These are phyloP conservation scores for Penicillium flavigenum DNA, from an alignment of 495 filamentous ascomycete species.

Conservation along the genomic window DNA sequence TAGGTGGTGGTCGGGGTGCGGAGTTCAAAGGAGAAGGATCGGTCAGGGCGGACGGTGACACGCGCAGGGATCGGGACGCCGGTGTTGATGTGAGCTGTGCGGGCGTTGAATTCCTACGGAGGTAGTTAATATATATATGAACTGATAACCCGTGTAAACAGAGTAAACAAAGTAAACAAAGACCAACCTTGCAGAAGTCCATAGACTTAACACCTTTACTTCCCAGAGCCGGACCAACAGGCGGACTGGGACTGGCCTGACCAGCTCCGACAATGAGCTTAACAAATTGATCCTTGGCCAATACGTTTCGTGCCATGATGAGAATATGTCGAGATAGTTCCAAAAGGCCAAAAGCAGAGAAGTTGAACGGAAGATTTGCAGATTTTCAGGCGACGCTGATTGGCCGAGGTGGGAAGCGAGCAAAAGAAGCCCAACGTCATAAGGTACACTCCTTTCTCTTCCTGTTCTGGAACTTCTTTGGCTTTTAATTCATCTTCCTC, in stretches of 20 bases:
- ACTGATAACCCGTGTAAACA: too few species aligned
- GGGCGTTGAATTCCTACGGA: slow-evolving; percentile 91
- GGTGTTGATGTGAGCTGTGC: slow-evolving; percentile 77
- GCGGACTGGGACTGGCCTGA: slow-evolving; percentile 95
- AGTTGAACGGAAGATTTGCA: slow-evolving; percentile 10
- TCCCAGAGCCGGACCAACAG: slow-evolving; percentile 93
- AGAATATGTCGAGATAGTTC: neutral
- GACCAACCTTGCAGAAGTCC: slow-evolving; percentile 95
- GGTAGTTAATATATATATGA: slow-evolving; percentile 7
- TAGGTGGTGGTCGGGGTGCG: slow-evolving; percentile 91
- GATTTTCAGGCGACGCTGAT: slow-evolving; percentile 30
- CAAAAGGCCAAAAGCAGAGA: neutral
- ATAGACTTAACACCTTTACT: slow-evolving; percentile 99
- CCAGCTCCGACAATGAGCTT: slow-evolving; percentile 98
- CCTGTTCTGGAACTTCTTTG: neutral
- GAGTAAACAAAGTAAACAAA: neutral
- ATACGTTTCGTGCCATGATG: slow-evolving; percentile 74
- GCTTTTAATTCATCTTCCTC: neutral
- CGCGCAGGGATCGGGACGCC: slow-evolving; percentile 88
- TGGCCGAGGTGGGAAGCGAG: slow-evolving; percentile 27
- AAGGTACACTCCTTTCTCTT: slow-evolving; percentile 3
- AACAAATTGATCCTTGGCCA: slow-evolving; percentile 80
- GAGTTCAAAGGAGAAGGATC: slow-evolving; percentile 88
- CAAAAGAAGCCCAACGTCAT: slow-evolving; percentile 28
- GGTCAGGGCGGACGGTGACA: slow-evolving; percentile 89